A percentile compares a stretch with the other conserved stretches of the same genome.
Conservation (phyloP, 2,329 filamentous ascomycete species). For the Pezicula carpinea region DNA sequence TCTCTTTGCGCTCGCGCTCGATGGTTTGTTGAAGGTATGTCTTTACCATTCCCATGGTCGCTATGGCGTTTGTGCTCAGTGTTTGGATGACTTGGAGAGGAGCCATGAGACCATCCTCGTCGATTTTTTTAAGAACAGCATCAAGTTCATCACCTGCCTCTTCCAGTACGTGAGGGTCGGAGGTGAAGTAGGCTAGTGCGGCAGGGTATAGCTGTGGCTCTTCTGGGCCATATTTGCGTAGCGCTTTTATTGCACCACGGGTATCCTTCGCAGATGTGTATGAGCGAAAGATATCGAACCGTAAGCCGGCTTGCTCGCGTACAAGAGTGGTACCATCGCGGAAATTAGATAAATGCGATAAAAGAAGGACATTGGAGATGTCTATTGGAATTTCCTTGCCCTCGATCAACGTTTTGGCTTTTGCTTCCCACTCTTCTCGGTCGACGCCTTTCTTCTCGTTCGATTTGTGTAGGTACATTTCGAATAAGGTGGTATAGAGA, state of each 20-base stretch:
- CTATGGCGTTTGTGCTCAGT: constrained; percentile 71
- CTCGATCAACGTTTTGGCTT: constrained; percentile 85
- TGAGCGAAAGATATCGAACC: constrained; percentile 94
- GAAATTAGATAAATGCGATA: constrained; percentile 90
- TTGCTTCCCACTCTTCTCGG: constrained; percentile 79
- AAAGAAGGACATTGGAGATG: constrained; percentile 85
- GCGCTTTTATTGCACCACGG: constrained; percentile 78
- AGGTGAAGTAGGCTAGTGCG: constrained; percentile 89
- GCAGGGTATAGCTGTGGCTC: constrained; percentile 91
- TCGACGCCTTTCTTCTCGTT: constrained; percentile 67
- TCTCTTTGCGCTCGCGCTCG: constrained; percentile 81
- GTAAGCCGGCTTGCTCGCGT: constrained; percentile 85
- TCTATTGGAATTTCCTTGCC: constrained; percentile 80
- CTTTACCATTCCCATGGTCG: constrained; percentile 97
- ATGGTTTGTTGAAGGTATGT: constrained; percentile 87
- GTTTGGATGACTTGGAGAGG: constrained; percentile 96
- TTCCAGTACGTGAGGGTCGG: constrained; percentile 71
- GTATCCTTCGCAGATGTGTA: constrained; percentile 93
- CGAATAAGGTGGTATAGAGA: constrained; percentile 90
- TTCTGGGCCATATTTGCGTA: constrained; percentile 85
- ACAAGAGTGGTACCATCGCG: constrained; percentile 86
- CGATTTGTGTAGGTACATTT: constrained; percentile 94
- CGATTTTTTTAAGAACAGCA: constrained; percentile 76
- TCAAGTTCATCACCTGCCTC: constrained; percentile 87
- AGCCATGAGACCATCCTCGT: constrained; percentile 87